These are phyloP conservation scores for Termitomyces bulborhizus DNA, from an alignment of 768 basidiomycete genomes.

Conservation along the genomic window DNA sequence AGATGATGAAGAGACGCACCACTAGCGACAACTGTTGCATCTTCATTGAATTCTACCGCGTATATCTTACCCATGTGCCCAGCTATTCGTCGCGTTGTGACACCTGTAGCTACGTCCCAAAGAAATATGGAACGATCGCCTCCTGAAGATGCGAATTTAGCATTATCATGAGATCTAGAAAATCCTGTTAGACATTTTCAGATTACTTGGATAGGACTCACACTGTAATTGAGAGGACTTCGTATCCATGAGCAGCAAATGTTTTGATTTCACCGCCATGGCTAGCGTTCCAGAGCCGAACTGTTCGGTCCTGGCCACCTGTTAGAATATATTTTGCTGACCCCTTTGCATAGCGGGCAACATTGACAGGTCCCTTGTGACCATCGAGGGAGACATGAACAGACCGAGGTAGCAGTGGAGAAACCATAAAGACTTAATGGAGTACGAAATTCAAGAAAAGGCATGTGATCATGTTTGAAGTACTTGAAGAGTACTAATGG, in stretches of 20 bases:
- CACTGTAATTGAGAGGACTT: slow-evolving; percentile 89
- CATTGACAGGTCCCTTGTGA: slow-evolving; percentile 85
- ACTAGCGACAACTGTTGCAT: slow-evolving; percentile 82
- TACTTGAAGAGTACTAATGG: not conserved
- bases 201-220: slow-evolving; percentile 31
- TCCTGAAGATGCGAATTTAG: slow-evolving; percentile 88
- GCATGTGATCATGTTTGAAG: not conserved
- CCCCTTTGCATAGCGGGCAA: slow-evolving; percentile 88
- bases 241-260: slow-evolving; percentile 92
- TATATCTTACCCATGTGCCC: slow-evolving; percentile 93
- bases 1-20: slow-evolving; percentile 39
- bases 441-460: not conserved
- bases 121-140: slow-evolving; percentile 91
- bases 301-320: slow-evolving; percentile 86
- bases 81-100: slow-evolving; percentile 73
- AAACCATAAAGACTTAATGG: slow-evolving; percentile 31
- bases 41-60: slow-evolving; percentile 83
- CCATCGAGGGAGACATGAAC: slow-evolving; percentile 56
- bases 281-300: slow-evolving; percentile 88
- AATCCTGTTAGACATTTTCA: not conserved
- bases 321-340: slow-evolving; percentile 85
- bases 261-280: slow-evolving; percentile 86
- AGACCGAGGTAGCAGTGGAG: slow-evolving; percentile 47
- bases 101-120: slow-evolving; percentile 92
- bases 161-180: slow-evolving; percentile 83